Conservation (phyloP, 1,139 yeast species). For the Diutina catenulata region DNA sequence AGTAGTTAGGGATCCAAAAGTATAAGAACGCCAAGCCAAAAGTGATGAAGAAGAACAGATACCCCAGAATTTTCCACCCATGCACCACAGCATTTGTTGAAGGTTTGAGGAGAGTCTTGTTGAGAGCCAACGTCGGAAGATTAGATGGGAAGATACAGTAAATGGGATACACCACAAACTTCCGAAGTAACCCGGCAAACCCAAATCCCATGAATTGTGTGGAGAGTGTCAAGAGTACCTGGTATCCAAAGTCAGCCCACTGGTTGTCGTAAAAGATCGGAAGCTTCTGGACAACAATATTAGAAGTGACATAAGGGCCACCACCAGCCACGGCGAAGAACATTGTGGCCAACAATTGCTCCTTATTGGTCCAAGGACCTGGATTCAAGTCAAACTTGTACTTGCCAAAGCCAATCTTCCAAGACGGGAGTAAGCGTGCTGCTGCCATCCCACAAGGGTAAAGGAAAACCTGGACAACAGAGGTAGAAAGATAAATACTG, state of each 20-base stretch:
- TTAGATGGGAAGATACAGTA: conserved; percentile 46
- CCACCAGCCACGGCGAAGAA: conserved; percentile 30
- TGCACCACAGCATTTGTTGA: conserved; percentile 28
- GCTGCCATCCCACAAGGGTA: conserved; percentile 42
- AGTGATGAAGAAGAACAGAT: conserved; percentile 30
- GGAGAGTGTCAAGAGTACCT: conserved; percentile 35
- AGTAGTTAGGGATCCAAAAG: conserved; percentile 46
- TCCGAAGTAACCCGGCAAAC: conserved; percentile 21
- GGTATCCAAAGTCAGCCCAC: conserved; percentile 35
- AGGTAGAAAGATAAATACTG: conserved; percentile 8
- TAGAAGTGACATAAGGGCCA: conserved; percentile 30
- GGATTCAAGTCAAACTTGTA: conserved; percentile 34
- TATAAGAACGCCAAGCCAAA: conserved; percentile 28
- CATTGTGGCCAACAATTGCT: conserved; percentile 51
- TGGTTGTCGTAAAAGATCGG: conserved; percentile 22
- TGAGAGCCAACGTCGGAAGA: conserved; percentile 45
- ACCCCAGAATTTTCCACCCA: conserved; percentile 42
- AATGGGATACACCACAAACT: conserved; percentile 42
- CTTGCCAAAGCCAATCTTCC: conserved; percentile 28
- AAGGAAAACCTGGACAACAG: conserved; percentile 41
- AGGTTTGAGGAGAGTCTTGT: conserved; percentile 35
- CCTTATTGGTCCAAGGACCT: conserved; percentile 58
- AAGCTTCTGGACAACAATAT: conserved; percentile 21
- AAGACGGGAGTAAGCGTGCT: conserved; percentile 31
- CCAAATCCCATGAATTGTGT: conserved; percentile 5